phyloP scores from a whole-genome alignment of 257 asterid species.

The Capsicum rhomboideum region DNA sequence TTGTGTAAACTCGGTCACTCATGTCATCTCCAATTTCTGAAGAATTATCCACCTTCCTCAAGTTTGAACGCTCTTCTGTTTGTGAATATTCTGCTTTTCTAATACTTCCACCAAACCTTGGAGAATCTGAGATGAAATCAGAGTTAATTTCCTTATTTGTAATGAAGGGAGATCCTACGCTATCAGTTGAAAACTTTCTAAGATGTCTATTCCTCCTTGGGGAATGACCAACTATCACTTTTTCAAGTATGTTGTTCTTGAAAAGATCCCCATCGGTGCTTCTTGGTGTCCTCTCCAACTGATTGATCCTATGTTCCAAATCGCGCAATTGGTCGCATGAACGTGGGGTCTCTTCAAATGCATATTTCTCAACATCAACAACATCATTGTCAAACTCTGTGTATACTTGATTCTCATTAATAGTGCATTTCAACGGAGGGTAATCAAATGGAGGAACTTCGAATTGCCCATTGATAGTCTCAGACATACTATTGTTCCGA shows the following conservation, averaged over 20 bases:
- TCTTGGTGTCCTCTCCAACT: conserved; percentile 73
- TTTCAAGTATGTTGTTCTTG: conserved; percentile 54
- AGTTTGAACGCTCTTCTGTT: conserved; percentile 42
- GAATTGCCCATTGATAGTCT: conserved; percentile 40
- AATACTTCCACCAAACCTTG: conserved; percentile 42
- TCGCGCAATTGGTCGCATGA: conserved; percentile 58
- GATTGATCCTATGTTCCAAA: conserved; percentile 71
- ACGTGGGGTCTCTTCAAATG: conserved; percentile 69
- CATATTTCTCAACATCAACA: conserved; percentile 71
- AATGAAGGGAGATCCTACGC: conserved; percentile 35
- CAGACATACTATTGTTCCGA: conserved; percentile 40
- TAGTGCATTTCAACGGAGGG: conserved; percentile 77
- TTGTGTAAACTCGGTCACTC: conserved; percentile 78
- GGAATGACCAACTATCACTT: conserved; percentile 80
- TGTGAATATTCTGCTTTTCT: conserved; percentile 48
- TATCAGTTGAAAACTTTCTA: conserved; percentile 59
- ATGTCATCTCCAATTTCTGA: conserved; percentile 75
- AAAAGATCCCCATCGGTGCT: conserved; percentile 51
- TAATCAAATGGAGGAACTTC: conserved; percentile 53
- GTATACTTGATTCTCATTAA: conserved; percentile 37
- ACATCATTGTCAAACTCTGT: conserved; percentile 48
- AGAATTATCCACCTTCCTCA: conserved; percentile 43
- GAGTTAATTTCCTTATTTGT: conserved; percentile 41
- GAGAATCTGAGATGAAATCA: conserved; percentile 50
- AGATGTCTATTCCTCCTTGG: conserved; percentile 49